These are phyloP conservation scores for Actinidia arguta DNA, from an alignment of 179 eudicot genomes.

Conservation along the genomic window DNA sequence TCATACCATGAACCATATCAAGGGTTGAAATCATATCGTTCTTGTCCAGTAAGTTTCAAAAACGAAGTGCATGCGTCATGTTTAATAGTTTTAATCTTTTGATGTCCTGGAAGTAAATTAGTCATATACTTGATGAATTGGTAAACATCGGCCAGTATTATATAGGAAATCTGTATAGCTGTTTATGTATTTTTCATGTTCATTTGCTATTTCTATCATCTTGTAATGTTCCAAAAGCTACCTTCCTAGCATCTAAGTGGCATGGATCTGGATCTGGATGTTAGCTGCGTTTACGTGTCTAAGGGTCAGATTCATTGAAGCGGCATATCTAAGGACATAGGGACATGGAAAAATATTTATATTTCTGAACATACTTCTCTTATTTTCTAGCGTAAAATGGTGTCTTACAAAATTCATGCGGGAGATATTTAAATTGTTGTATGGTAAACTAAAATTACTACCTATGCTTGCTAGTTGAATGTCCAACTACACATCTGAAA, in stretches of 20 bases:
- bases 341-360: too few relatives aligned
- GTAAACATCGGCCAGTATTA: background rate
- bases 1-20: conserved; percentile 70
- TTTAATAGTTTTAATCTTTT: background rate
- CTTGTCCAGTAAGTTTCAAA: conserved; percentile 74
- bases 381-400: too few relatives aligned
- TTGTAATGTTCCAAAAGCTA: background rate
- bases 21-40: conserved; percentile 68
- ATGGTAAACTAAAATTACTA: too few relatives aligned
- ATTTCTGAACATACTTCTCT: too few relatives aligned
- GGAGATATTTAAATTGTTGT: too few relatives aligned
- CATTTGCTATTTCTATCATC: background rate
- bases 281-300: too few relatives aligned
- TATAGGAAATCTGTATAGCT: background rate
- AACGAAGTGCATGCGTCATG: background rate
- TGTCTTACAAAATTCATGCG: too few relatives aligned
- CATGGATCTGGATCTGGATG: too few relatives aligned
- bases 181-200: background rate
- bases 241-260: background rate
- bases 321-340: too few relatives aligned
- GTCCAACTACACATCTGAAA: too few relatives aligned
- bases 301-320: too few relatives aligned
- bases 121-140: background rate
- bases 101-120: background rate
- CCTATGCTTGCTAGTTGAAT: too few relatives aligned